A percentile compares a stretch with the other conserved stretches of the same genome.
These are phyloP conservation scores for Blumeriella jaapii DNA, from an alignment of 2,329 filamentous ascomycete species.

Conservation along the genomic window DNA sequence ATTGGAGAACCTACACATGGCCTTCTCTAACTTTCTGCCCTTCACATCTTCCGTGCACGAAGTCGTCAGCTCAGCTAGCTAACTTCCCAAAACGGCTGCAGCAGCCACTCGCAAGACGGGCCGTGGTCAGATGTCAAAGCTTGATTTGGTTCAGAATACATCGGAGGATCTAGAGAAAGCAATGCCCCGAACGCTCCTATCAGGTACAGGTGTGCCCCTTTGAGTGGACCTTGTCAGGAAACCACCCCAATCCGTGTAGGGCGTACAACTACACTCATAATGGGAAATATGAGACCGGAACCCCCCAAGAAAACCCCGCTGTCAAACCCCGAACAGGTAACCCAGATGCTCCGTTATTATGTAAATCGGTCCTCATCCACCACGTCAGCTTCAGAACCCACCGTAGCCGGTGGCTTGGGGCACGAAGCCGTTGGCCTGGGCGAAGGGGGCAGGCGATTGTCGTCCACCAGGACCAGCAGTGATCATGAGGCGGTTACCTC, in stretches of 20 bases:
- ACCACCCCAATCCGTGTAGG: conserved; percentile 17
- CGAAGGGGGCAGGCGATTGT: conserved; percentile 51
- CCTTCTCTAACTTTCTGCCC: too few relatives aligned
- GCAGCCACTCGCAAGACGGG: neutral
- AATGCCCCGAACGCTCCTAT: conserved; percentile 21
- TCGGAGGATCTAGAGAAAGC: conserved; percentile 19
- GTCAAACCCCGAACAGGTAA: conserved; percentile 20
- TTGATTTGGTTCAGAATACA: conserved; percentile 18
- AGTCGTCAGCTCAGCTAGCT: conserved; percentile 14
- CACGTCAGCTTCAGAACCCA: conserved; percentile 36
- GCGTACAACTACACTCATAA: conserved; percentile 25
- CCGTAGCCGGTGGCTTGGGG: conserved; percentile 76
- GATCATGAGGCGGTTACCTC: conserved; percentile 82
- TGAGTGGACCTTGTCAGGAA: conserved; percentile 7
- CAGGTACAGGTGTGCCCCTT: conserved; percentile 21
- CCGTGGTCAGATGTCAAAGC: conserved; percentile 1
- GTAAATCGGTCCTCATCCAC: conserved; percentile 17
- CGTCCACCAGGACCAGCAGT: conserved; percentile 65
- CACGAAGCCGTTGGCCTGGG: conserved; percentile 77
- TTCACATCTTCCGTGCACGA: too few relatives aligned
- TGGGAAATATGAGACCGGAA: conserved; percentile 19
- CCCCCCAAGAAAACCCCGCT: conserved; percentile 14
- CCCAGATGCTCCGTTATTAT: conserved; percentile 25
- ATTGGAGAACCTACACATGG: too few relatives aligned
- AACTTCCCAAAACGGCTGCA: conserved; percentile 1